These are phyloP conservation scores for Arthrocladium fulminans DNA, from an alignment of 2,329 filamentous ascomycete species.

Conservation along the genomic window DNA sequence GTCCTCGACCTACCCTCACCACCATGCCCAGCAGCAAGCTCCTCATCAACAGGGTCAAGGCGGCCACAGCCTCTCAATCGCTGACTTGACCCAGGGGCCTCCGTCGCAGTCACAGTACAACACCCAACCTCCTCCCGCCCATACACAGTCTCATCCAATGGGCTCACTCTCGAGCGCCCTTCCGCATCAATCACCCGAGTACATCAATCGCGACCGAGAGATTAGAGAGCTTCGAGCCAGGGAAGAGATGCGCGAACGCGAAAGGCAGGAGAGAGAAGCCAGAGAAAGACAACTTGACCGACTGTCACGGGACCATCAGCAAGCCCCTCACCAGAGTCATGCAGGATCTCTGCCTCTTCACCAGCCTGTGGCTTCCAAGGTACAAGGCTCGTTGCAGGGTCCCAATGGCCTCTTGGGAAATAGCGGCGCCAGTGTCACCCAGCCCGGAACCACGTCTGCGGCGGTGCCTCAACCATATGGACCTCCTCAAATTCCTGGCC, in stretches of 20 bases:
- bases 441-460: neutral
- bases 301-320: constrained; percentile 50
- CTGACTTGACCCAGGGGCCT: constrained; percentile 38
- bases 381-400: constrained; percentile 76
- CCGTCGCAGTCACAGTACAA: constrained; percentile 34
- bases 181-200: constrained; percentile 23
- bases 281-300: constrained; percentile 38
- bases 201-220: constrained; percentile 28
- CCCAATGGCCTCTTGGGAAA: constrained; percentile 79
- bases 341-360: constrained; percentile 84
- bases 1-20: constrained; percentile 12
- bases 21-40: constrained; percentile 23
- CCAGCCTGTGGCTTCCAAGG: constrained; percentile 79
- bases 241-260: constrained; percentile 48
- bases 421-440: constrained; percentile 47
- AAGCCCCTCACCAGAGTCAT: constrained; percentile 75
- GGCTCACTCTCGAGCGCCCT: constrained; percentile 14
- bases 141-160: constrained; percentile 18
- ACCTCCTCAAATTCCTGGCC: constrained; percentile 45
- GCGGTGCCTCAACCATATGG: constrained; percentile 41
- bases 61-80: constrained; percentile 39
- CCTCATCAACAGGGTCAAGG: constrained; percentile 27
- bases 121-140: constrained; percentile 28
- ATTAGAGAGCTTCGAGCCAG: constrained; percentile 42
- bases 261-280: constrained; percentile 32